Conservation (phyloP, 805 yeast genomes). For the Kodamaea laetipori region DNA sequence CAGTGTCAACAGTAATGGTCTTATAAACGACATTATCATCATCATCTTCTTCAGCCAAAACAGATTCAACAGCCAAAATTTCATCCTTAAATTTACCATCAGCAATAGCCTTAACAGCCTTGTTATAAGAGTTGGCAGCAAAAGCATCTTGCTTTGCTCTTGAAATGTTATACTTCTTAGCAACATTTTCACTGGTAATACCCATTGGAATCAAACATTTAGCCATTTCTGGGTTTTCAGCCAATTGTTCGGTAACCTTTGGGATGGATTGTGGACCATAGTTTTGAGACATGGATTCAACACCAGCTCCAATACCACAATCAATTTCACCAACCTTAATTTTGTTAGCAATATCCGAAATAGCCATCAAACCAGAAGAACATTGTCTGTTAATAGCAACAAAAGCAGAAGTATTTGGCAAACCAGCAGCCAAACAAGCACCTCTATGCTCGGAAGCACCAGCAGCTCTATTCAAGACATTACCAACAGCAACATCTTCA, state of each 20-base stretch:
- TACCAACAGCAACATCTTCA: constrained; percentile 88
- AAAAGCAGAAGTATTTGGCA: constrained; percentile 79
- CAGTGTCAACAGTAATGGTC: constrained; percentile 55
- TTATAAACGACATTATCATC: constrained; percentile 49
- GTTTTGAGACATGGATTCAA: constrained; percentile 89
- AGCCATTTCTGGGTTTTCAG: constrained; percentile 42
- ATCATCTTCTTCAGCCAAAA: constrained; percentile 56
- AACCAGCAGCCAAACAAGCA: constrained; percentile 87
- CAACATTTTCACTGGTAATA: constrained; percentile 89
- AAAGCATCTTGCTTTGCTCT: constrained; percentile 82
- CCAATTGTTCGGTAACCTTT: constrained; percentile 36
- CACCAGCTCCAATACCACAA: constrained; percentile 90
- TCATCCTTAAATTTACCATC: constrained; percentile 83
- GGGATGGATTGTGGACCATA: constrained; percentile 82
- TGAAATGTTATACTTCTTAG: constrained; percentile 60
- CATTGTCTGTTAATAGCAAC: constrained; percentile 91
- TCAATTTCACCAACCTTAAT: constrained; percentile 86
- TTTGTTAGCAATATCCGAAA: constrained; percentile 86
- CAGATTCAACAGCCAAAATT: constrained; percentile 76
- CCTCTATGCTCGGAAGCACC: constrained; percentile 96
- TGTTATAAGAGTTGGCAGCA: constrained; percentile 83
- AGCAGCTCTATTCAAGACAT: constrained; percentile 88
- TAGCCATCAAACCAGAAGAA: constrained; percentile 90
- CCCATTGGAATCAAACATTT: constrained; percentile 96
- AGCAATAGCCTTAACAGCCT: constrained; percentile 76